phyloP scores from a whole-genome alignment of 805 yeast species.

The Lipomyces anomalus region DNA sequence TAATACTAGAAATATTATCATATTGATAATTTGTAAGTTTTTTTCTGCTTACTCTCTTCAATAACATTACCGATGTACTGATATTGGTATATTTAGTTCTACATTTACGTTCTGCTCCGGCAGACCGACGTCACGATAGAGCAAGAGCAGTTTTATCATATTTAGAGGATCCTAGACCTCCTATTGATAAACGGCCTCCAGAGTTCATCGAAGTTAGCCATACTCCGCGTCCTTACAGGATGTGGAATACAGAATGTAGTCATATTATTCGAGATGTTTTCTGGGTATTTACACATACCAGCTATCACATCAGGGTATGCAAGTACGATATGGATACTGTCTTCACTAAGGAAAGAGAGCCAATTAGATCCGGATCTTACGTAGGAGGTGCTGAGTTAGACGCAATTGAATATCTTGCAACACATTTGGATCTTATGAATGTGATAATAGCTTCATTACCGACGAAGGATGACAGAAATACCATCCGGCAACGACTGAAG shows the following conservation, averaged over 20 bases:
- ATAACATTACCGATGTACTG: no score
- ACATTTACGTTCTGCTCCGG: constrained; percentile 1
- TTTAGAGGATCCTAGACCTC: constrained; percentile 7
- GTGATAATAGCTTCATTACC: constrained; percentile 5
- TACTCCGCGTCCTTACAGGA: constrained; percentile 11
- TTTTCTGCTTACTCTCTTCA: no score
- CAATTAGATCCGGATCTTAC: neutral
- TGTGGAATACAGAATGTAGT: constrained; percentile 12
- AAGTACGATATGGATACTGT: neutral
- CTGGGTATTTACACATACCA: constrained; percentile 14
- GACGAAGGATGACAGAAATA: constrained; percentile 1
- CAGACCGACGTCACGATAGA: constrained; percentile 4
- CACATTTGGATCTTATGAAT: constrained; percentile 16
- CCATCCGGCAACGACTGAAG: constrained; percentile 3
- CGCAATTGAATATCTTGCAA: constrained; percentile 17
- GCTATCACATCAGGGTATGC: constrained; percentile 2
- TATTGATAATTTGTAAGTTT: constrained; percentile 4
- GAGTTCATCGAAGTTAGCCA: constrained; percentile 14
- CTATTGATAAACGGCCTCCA: constrained; percentile 2
- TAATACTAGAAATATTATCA: constrained; percentile 7
- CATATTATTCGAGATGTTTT: constrained; percentile 14
- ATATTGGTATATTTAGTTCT: neutral
- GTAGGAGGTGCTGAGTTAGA: constrained; percentile 7
- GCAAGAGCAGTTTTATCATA: constrained; percentile 3
- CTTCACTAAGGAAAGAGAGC: neutral